Evolutionary conservation across 75 land plant genomes (phyloP).

Genomic region (Adiantum capillusveneris): DNA sequence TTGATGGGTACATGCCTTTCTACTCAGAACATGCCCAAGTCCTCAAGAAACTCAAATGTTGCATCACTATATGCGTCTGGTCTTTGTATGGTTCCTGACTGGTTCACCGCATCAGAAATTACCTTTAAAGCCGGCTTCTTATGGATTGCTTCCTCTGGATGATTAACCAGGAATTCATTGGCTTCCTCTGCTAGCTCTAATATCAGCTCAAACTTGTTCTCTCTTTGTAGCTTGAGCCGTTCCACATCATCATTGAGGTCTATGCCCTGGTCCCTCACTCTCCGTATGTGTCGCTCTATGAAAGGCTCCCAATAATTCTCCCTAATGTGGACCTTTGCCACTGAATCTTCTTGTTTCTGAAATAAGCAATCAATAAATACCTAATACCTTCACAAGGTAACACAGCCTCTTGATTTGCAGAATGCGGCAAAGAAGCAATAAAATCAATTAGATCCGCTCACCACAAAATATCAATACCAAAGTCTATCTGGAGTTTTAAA

Average conservation of each 20-base stretch:
- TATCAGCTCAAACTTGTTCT: slow-evolving; percentile 19
- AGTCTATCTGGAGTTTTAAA: no score
- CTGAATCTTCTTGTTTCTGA: slow-evolving; percentile 17
- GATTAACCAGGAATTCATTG: slow-evolving; percentile 13
- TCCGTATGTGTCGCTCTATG: slow-evolving; percentile 11
- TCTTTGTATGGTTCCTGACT: slow-evolving; percentile 5
- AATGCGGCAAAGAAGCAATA: no score
- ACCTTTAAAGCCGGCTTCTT: slow-evolving; percentile 19
- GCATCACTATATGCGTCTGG: slow-evolving; percentile 19
- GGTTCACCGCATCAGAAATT: slow-evolving; percentile 17
- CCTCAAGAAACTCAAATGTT: slow-evolving; percentile 7
- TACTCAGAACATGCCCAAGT: not conserved
- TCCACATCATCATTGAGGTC: slow-evolving; percentile 12
- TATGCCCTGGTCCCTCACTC: slow-evolving; percentile 6
- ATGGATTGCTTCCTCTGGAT: slow-evolving; percentile 15
- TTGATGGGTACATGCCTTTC: no score
- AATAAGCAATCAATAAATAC: no score
- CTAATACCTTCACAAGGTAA: no score
- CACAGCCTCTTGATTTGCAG: no score
- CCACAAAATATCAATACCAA: no score
- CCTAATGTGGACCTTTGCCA: not conserved
- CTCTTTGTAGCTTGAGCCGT: slow-evolving; percentile 5
- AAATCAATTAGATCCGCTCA: no score
- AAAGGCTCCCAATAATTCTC: slow-evolving; percentile 4
- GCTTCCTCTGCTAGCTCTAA: slow-evolving; percentile 24